Conservation (phyloP, 2,329 filamentous ascomycete species). For the Trichocomaceae sp. region DNA sequence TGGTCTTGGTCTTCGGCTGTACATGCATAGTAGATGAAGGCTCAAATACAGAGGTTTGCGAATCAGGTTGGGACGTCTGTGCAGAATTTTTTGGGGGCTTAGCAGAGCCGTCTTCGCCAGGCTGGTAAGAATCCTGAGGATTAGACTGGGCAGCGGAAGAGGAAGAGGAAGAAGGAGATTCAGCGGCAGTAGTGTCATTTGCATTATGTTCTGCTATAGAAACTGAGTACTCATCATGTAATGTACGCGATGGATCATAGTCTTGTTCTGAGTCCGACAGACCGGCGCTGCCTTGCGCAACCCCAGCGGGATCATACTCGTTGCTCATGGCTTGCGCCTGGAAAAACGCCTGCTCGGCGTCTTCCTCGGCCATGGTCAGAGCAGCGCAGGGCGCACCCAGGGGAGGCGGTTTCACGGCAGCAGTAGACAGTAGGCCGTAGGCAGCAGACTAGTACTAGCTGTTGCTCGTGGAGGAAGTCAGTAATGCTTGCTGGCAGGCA, state of each 20-base stretch:
- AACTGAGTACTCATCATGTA: conserved; percentile 36
- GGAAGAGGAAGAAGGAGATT: conserved; percentile 22
- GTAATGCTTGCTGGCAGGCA: neutral
- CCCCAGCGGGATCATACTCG: conserved; percentile 42
- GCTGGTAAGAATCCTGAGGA: conserved; percentile 4
- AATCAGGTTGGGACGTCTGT: conserved; percentile 29
- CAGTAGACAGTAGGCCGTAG: too few relatives aligned
- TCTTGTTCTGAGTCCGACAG: conserved; percentile 52
- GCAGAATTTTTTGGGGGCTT: conserved; percentile 24
- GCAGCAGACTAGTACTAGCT: too few relatives aligned
- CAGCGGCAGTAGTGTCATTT: conserved; percentile 16
- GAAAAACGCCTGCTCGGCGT: conserved; percentile 49
- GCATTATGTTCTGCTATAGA: conserved; percentile 26
- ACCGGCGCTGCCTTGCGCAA: conserved; percentile 42
- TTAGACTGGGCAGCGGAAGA: conserved; percentile 19
- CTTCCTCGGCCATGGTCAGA: conserved; percentile 46
- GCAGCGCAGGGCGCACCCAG: conserved; percentile 15
- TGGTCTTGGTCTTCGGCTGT: conserved; percentile 45
- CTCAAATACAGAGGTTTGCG: conserved; percentile 28
- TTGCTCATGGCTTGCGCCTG: conserved; percentile 42
- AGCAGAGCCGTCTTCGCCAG: conserved; percentile 2
- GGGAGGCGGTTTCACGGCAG: conserved; percentile 12
- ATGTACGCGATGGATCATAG: conserved; percentile 47
- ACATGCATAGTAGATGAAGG: conserved; percentile 26
- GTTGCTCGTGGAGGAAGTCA: neutral